Base-by-base conservation (phyloP, 225 moss, liverwort and hornwort species). In the Bryum argenteum region DNA sequence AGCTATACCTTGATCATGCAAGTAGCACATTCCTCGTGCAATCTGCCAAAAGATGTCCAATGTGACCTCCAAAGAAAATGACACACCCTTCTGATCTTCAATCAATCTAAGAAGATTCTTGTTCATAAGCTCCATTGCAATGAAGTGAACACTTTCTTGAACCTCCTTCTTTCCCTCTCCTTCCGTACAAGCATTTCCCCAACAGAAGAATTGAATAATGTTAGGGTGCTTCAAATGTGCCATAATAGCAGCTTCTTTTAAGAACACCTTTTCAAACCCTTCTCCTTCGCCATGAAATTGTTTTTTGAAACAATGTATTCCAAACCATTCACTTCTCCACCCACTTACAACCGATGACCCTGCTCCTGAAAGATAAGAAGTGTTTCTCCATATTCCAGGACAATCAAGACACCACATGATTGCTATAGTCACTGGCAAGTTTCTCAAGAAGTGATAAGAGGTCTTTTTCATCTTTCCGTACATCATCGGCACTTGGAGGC, bases 401-500 rank as follows among this genome's bases (percentile, higher is more conserved):
- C 0, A 6, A 9, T 39, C 38, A 15, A 2, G 8, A 17, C 38
- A 10, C 41, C 41, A 39, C 19, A 61, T 15, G 11, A 61, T 61
- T 61, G 37, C 19, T 40, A 2, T 11, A 9, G 15, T 24, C 47
- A 23, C 0, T 5, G 5, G 10, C 0, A 23, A 28, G 24, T 1
- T 24, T 10, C 0, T 1, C 1, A 26, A 65, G 10, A 5, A 2
- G 10, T 16, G 24, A 16, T 16, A 1, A 16, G 0, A n/a, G 16
- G 9, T 65, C 15, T 9, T 48, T 4, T 24, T 0, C 0, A 47
- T 65, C 48, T 8, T 10, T 6, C 1, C n/a, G 10, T 24, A 26
- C 4, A 10, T 47, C 16, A 0, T 1, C 11, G 0, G 9, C 0
- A 0, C 0, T 12, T 24, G 6, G 2, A 24, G 1, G 11, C 45